Evolutionary conservation across 2,329 filamentous ascomycete species (phyloP).

Genomic region (Cytospora paraplurivora): DNA sequence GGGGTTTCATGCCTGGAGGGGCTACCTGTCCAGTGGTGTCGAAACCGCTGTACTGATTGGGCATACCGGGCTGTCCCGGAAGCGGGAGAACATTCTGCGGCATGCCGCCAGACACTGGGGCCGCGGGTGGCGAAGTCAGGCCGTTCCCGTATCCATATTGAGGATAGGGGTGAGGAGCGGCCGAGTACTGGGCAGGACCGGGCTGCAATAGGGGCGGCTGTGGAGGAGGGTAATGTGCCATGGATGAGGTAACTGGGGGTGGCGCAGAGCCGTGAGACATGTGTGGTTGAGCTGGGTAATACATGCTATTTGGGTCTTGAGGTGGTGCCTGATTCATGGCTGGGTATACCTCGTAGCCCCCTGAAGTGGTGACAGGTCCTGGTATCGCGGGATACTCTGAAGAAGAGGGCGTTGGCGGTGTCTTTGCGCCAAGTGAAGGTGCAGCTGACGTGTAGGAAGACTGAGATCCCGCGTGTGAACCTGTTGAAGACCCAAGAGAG

Average conservation of each 20-base stretch:
- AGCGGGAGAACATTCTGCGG: conserved; percentile 69
- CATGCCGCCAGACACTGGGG: conserved; percentile 72
- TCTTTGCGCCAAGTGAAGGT: conserved; percentile 69
- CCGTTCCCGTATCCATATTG: conserved; percentile 78
- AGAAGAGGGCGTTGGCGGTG: conserved; percentile 69
- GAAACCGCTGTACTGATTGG: conserved; percentile 61
- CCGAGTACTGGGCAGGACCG: conserved; percentile 68
- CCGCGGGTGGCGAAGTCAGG: conserved; percentile 75
- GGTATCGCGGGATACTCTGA: conserved; percentile 51
- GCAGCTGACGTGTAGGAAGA: conserved; percentile 58
- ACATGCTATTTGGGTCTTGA: conserved; percentile 66
- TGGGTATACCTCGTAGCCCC: conserved; percentile 47
- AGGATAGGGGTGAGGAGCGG: conserved; percentile 56
- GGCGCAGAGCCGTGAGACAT: conserved; percentile 77
- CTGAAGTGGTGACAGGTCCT: conserved; percentile 35
- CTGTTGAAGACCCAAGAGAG: conserved; percentile 66
- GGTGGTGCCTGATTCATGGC: conserved; percentile 78
- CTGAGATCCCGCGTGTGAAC: conserved; percentile 54
- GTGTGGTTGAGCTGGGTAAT: conserved; percentile 70
- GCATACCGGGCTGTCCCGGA: conserved; percentile 59
- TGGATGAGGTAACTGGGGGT: conserved; percentile 71
- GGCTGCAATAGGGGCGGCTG: conserved; percentile 77
- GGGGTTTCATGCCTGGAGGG: conserved; percentile 91
- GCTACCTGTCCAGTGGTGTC: conserved; percentile 92
- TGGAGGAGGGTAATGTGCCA: conserved; percentile 78